A percentile compares a stretch with the other conserved stretches of the same genome.
Conservation (phyloP, 495 filamentous ascomycete species). For the Penicillium ucsense region DNA sequence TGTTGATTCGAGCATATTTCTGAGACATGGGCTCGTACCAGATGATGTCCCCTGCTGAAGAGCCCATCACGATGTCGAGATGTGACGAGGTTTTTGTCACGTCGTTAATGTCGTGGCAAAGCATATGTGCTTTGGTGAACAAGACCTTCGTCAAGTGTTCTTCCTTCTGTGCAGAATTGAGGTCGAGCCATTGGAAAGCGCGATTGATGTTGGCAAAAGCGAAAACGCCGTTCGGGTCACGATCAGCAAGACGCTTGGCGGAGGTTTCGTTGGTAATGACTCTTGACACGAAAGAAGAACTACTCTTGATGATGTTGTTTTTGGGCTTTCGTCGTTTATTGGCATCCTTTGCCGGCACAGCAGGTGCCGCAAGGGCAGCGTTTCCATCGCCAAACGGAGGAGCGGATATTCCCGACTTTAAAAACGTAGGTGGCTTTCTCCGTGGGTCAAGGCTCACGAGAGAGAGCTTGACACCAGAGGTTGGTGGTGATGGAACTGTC, state of each 20-base stretch:
- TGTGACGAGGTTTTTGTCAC: constrained; percentile 69
- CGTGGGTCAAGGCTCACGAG: constrained; percentile 57
- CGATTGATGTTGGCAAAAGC: constrained; percentile 92
- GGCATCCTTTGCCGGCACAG: constrained; percentile 52
- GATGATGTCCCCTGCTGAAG: constrained; percentile 90
- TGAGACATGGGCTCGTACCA: constrained; percentile 98
- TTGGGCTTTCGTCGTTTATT: constrained; percentile 83
- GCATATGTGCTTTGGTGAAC: constrained; percentile 89
- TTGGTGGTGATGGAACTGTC: constrained; percentile 70
- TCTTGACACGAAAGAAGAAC: constrained; percentile 90
- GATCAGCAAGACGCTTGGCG: constrained; percentile 67
- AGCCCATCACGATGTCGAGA: constrained; percentile 89
- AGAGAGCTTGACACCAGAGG: constrained; percentile 77
- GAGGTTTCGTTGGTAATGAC: constrained; percentile 85
- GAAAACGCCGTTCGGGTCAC: constrained; percentile 67
- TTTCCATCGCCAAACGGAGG: constrained; percentile 88
- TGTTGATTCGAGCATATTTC: constrained; percentile 92
- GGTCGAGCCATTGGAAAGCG: constrained; percentile 78
- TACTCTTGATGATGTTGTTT: constrained; percentile 95
- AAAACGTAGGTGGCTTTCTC: constrained; percentile 45
- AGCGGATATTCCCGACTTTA: constrained; percentile 29
- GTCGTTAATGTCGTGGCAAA: constrained; percentile 89
- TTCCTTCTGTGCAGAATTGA: constrained; percentile 48
- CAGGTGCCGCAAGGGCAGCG: constrained; percentile 49
- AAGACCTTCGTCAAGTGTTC: constrained; percentile 91